Percentiles rank a stretch among this genome's conserved stretches.
phyloP scores from a whole-genome alignment of 2,329 filamentous ascomycete genomes.

The Raffaelea albimanens region DNA sequence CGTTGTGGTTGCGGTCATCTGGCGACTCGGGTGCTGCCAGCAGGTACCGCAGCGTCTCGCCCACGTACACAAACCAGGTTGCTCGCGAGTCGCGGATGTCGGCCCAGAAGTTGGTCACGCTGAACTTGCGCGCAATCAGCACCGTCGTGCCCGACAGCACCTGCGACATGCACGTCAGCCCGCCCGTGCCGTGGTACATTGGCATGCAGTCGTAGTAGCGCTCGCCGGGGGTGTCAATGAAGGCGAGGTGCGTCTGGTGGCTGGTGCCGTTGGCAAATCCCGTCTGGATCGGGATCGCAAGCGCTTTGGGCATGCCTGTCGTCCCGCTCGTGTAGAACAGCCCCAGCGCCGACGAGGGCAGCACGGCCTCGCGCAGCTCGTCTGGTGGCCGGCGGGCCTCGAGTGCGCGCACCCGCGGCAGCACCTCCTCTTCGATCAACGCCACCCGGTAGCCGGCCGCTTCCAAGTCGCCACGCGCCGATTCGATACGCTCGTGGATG shows the following conservation, averaged over 20 bases:
- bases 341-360: constrained; percentile 44
- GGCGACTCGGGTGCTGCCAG: constrained; percentile 57
- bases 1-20: constrained; percentile 47
- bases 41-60: constrained; percentile 67
- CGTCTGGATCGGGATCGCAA: constrained; percentile 44
- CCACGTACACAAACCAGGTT: constrained; percentile 68
- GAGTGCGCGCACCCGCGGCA: constrained; percentile 26
- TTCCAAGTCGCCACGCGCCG: constrained; percentile 41
- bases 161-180: constrained; percentile 46
- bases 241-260: constrained; percentile 18
- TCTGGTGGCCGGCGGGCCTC: constrained; percentile 36
- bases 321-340: constrained; percentile 71
- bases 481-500: constrained; percentile 48
- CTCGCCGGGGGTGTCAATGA: constrained; percentile 31
- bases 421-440: constrained; percentile 37
- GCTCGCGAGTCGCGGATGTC: constrained; percentile 59
- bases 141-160: constrained; percentile 44
- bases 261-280: constrained; percentile 18
- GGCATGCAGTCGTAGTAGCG: constrained; percentile 71
- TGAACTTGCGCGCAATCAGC: constrained; percentile 59
- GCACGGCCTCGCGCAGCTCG: constrained; percentile 41
- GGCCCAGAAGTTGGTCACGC: constrained; percentile 59
- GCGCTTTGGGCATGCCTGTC: constrained; percentile 67
- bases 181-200: constrained; percentile 67
- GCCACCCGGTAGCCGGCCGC: constrained; percentile 44